Evolutionary conservation across 768 basidiomycete genomes (phyloP).

Genomic region (Symmetrospora coprosmae): DNA sequence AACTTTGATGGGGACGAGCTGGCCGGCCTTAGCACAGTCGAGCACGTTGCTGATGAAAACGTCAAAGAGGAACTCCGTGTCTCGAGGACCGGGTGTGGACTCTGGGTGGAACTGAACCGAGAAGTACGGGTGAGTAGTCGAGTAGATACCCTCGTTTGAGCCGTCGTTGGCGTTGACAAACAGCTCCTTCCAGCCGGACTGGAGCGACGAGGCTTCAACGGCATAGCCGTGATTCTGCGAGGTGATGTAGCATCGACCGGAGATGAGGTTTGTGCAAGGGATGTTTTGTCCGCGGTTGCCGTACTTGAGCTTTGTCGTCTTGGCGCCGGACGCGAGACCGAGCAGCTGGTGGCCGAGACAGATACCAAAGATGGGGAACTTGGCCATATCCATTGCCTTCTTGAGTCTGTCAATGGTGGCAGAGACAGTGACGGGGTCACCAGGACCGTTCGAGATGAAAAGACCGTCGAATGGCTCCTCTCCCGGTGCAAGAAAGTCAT

Average conservation of each 20-base stretch:
- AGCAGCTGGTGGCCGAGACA: slow-evolving; percentile 96
- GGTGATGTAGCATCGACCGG: slow-evolving; percentile 95
- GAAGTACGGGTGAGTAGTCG: slow-evolving; percentile 82
- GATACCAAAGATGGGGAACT: slow-evolving; percentile 84
- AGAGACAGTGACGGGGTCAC: slow-evolving; percentile 75
- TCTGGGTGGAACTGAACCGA: slow-evolving; percentile 99
- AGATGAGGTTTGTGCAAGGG: slow-evolving; percentile 83
- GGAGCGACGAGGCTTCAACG: slow-evolving; percentile 67
- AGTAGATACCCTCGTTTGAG: slow-evolving; percentile 96
- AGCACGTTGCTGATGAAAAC: slow-evolving; percentile 77
- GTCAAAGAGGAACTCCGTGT: slow-evolving; percentile 97
- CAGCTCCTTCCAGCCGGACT: slow-evolving; percentile 75
- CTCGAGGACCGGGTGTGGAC: slow-evolving; percentile 85
- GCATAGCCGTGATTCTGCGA: slow-evolving; percentile 98
- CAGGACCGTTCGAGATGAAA: slow-evolving; percentile 95
- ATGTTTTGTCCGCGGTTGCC: slow-evolving; percentile 98
- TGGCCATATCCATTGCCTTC: slow-evolving; percentile 45
- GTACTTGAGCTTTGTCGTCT: slow-evolving; percentile 98
- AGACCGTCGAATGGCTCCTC: slow-evolving; percentile 87
- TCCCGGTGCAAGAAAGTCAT: slow-evolving; percentile 56
- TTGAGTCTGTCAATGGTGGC: slow-evolving; percentile 56
- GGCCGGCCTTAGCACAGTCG: slow-evolving; percentile 30
- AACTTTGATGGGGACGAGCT: slow-evolving; percentile 39
- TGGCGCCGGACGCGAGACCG: slow-evolving; percentile 82
- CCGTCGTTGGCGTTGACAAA: slow-evolving; percentile 94